phyloP scores from a whole-genome alignment of 2,329 filamentous ascomycete species.

The Onygenales sp. region DNA sequence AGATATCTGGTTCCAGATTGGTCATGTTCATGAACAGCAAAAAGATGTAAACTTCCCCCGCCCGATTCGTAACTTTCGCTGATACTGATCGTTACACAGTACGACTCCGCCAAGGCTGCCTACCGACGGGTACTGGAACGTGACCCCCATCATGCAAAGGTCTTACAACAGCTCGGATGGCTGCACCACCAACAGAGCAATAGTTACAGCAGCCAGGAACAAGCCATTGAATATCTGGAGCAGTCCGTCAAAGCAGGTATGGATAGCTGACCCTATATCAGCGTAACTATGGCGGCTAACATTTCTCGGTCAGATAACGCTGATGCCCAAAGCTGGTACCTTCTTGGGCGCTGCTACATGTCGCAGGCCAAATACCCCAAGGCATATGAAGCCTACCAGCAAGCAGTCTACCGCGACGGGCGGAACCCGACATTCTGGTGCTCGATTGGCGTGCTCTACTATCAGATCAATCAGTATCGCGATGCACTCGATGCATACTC shows the following conservation, averaged over 20 bases:
- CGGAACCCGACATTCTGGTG: conserved; percentile 99
- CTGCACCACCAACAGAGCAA: conserved; percentile 93
- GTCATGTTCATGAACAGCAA: conserved; percentile 96
- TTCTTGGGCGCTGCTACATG: conserved; percentile 97
- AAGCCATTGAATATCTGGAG: conserved; percentile 92
- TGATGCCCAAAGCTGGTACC: conserved; percentile 97
- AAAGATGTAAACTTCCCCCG: conserved; percentile 65
- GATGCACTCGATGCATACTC: conserved; percentile 97
- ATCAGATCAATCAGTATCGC: conserved; percentile 98
- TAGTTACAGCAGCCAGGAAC: conserved; percentile 84
- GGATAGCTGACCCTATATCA: conserved; percentile 20
- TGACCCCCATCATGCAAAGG: conserved; percentile 94
- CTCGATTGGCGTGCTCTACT: conserved; percentile 96
- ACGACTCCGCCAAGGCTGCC: conserved; percentile 82
- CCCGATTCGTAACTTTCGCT: neutral
- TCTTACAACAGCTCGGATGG: conserved; percentile 95
- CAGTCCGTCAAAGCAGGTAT: conserved; percentile 88
- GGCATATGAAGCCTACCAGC: conserved; percentile 96
- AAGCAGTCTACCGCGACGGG: conserved; percentile 95
- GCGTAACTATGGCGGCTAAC: neutral
- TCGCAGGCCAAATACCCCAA: conserved; percentile 98
- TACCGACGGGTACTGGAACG: conserved; percentile 90
- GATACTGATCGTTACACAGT: conserved; percentile 48
- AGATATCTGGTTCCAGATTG: conserved; percentile 99
- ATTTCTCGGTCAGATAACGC: conserved; percentile 59